Conservation (phyloP, 2,329 filamentous ascomycete genomes). For the Diaporthe caulivora region DNA sequence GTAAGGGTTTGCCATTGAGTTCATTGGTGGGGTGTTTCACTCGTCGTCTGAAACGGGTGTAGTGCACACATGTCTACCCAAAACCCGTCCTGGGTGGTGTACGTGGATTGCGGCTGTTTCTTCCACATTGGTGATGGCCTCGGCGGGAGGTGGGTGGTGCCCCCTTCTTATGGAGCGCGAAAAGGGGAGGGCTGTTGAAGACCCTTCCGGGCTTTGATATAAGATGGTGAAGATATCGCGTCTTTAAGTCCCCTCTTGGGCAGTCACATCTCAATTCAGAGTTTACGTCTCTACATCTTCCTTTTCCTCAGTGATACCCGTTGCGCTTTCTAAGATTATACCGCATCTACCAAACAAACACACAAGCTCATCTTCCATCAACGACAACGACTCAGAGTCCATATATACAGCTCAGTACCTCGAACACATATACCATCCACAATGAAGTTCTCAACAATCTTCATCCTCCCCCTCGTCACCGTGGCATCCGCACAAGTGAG, state of each 20-base stretch:
- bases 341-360: not conserved
- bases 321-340: not conserved
- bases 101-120: not conserved
- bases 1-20: not conserved
- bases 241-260: too few relatives aligned
- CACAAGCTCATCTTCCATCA: not conserved
- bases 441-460: constrained; percentile 18
- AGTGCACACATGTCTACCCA: constrained; percentile 1
- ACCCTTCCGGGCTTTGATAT: not conserved
- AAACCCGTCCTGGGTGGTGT: not conserved
- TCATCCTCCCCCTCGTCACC: constrained; percentile 18
- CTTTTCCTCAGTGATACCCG: constrained; percentile 17
- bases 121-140: constrained; percentile 13
- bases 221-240: constrained; percentile 7
- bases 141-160: not conserved
- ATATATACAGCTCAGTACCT: not conserved
- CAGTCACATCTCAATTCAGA: not conserved
- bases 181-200: not conserved
- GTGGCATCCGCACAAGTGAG: constrained; percentile 16
- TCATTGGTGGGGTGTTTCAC: constrained; percentile 18
- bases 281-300: not conserved
- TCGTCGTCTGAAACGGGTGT: not conserved
- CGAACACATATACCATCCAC: not conserved
- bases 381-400: not conserved
- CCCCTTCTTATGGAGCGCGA: not conserved